Evolutionary conservation across 768 basidiomycete genomes (phyloP).

Genomic region (Collybia nuda): DNA sequence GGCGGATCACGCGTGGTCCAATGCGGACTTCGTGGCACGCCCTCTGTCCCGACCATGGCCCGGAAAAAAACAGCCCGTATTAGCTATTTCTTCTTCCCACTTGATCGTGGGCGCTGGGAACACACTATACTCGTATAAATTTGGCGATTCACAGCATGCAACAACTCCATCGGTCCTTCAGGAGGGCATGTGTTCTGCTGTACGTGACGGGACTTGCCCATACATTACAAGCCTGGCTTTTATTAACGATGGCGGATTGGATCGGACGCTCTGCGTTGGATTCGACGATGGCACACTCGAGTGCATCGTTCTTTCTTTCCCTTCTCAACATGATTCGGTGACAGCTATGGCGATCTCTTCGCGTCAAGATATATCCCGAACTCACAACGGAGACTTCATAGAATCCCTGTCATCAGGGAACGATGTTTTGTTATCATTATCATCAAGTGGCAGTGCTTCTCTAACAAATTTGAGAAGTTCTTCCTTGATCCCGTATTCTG

Average conservation of each 20-base stretch:
- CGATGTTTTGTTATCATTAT: constrained; percentile 52
- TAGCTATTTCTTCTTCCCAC: constrained; percentile 55
- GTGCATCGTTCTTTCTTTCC: constrained; percentile 30
- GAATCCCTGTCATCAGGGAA: constrained; percentile 54
- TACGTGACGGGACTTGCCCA: constrained; percentile 28
- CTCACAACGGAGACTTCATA: constrained; percentile 47
- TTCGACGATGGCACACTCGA: constrained; percentile 62
- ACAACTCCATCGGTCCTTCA: constrained; percentile 42
- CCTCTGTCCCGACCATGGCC: constrained; percentile 63
- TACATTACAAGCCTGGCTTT: constrained; percentile 60
- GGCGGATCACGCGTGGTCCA: constrained; percentile 54
- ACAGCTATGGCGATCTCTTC: not conserved
- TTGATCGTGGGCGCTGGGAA: constrained; percentile 63
- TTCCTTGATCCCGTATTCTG: constrained; percentile 20
- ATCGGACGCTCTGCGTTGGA: constrained; percentile 50
- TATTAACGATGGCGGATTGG: constrained; percentile 40
- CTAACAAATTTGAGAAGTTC: constrained; percentile 21
- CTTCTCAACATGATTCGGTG: constrained; percentile 6
- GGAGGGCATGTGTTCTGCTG: constrained; percentile 41
- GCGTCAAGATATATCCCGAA: constrained; percentile 13
- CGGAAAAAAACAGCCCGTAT: constrained; percentile 51
- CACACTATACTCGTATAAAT: constrained; percentile 55
- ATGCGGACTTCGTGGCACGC: constrained; percentile 54
- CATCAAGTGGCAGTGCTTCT: constrained; percentile 51
- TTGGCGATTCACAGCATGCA: constrained; percentile 30